Conservation (phyloP, 2,329 filamentous ascomycete genomes). For the Coleophoma eucalyptorum region DNA sequence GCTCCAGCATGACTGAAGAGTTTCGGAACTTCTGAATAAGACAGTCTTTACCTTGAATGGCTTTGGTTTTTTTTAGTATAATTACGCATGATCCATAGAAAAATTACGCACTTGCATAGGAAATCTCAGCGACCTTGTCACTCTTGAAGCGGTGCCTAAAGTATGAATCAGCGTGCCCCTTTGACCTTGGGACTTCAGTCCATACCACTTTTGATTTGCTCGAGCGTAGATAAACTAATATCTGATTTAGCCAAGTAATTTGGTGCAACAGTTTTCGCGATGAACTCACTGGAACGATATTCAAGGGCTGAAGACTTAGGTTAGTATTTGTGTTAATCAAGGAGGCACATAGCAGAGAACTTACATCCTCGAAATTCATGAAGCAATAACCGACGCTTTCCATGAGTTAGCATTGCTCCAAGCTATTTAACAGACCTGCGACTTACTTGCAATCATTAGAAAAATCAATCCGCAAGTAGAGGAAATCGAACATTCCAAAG, state of each 20-base stretch:
- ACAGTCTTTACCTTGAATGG: conserved; percentile 89
- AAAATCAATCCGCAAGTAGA: conserved; percentile 91
- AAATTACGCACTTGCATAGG: conserved; percentile 77
- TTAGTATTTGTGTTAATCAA: conserved; percentile 30
- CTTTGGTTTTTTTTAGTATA: conserved; percentile 33
- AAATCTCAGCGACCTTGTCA: conserved; percentile 83
- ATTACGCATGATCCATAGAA: background rate
- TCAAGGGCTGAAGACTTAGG: conserved; percentile 50
- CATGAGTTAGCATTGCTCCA: too few relatives aligned
- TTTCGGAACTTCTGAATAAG: conserved; percentile 95
- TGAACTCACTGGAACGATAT: conserved; percentile 61
- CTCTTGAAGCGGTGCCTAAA: conserved; percentile 75
- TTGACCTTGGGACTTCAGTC: background rate
- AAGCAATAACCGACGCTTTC: conserved; percentile 91
- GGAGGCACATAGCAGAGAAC: conserved; percentile 23
- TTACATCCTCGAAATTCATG: conserved; percentile 85
- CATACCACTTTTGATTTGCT: conserved; percentile 67
- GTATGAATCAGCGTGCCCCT: background rate
- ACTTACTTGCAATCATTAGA: conserved; percentile 79
- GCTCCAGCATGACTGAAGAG: conserved; percentile 91
- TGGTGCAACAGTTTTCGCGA: too few relatives aligned
- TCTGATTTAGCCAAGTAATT: conserved; percentile 18
- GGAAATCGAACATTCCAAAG: conserved; percentile 85
- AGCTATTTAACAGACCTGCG: too few relatives aligned
- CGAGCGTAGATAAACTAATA: conserved; percentile 67